Base-by-base conservation (phyloP, 495 filamentous ascomycete species). In the Platismatia glauca region DNA sequence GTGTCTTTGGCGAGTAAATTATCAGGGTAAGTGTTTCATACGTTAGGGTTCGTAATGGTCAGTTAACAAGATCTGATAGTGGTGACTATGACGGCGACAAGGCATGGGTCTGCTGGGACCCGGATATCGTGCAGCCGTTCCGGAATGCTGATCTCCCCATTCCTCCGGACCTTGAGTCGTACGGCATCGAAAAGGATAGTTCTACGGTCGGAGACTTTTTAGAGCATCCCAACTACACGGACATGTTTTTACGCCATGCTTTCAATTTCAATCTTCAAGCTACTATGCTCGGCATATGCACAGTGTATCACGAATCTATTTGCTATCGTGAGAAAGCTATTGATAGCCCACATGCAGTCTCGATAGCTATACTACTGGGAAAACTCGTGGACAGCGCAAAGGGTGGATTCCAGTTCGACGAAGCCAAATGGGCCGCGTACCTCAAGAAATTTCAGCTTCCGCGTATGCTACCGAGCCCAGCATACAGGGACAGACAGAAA, bases 11-110 rank as follows among this genome's bases (percentile, higher is more conserved):
- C 91, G 0, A 82, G 85, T 38, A 89, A 90, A 71, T 78, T 97
- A 0, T 94, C 90, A 6, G 94, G 68, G 64, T 62, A 22, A 13
- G 64, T 58, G 9, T 53, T 34, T 46, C n/a, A 2, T 8, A 43
- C 13, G 24, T 22, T 29, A 9, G 7, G 38, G 5, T 33, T 59
- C 18, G n/a, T 27, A 6, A 18, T 18, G 13, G 1, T 3, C 9
- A 20, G 44, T 37, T 55, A 8, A 55, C 27, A 3, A 6, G 3
- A n/a, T 34, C 13, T 37, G 3, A 55, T 34, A 66, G 93, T 18
- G 94, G 94, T 12, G 94, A 98, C 73, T 97, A 97, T 71, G 93
- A 97, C 63, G 94, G 94, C 0, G 94, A 98, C 66, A 86, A 80
- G 46, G 89, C 85, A 0, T 94, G 91, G 91, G 77, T 95, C 20